These are phyloP conservation scores for Suillus brevipes DNA, from an alignment of 768 basidiomycete species.

Conservation along the genomic window DNA sequence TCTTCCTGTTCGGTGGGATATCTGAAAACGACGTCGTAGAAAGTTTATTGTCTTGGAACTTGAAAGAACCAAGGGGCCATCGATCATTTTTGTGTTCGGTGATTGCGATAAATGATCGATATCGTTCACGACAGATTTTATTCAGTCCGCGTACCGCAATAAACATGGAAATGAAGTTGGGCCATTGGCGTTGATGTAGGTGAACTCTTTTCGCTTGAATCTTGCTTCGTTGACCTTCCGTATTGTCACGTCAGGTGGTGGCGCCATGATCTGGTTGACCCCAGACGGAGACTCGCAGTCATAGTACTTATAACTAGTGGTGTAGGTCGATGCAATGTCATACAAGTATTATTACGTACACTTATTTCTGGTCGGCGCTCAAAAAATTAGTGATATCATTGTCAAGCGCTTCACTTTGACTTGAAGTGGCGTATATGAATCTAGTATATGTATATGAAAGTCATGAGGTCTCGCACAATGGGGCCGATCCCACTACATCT, in stretches of 20 bases:
- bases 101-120: not conserved
- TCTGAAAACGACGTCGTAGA: not conserved
- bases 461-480: not conserved
- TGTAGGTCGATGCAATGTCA: too few relatives aligned
- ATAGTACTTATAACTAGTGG: too few relatives aligned
- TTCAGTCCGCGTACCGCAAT: slow-evolving; percentile 1
- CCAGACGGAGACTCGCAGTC: not conserved
- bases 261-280: not conserved
- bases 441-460: not conserved
- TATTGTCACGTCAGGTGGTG: not conserved
- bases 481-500: not conserved
- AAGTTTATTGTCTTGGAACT: not conserved
- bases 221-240: not conserved
- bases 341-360: too few relatives aligned
- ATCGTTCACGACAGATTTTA: not conserved
- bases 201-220: not conserved
- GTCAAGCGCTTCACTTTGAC: too few relatives aligned
- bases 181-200: not conserved
- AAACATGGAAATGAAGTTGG: not conserved
- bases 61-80: not conserved
- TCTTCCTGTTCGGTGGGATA: not conserved
- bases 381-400: too few relatives aligned
- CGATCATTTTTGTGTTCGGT: not conserved
- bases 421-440: too few relatives aligned
- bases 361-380: too few relatives aligned